These are phyloP conservation scores for Sphagnum fallax DNA, from an alignment of 228 moss, liverwort and hornwort species.

Conservation along the genomic window DNA sequence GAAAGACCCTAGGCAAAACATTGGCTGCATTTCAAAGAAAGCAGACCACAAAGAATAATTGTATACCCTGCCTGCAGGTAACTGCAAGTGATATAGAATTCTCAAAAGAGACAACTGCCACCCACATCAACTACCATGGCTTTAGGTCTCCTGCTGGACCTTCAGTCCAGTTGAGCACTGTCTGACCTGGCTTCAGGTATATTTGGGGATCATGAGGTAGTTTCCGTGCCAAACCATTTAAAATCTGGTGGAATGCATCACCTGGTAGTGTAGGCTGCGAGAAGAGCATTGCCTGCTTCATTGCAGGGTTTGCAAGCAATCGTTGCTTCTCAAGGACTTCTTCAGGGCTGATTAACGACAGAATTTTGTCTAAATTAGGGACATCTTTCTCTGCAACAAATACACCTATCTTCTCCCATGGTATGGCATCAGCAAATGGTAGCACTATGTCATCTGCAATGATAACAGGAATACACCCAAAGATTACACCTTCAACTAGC, in stretches of 20 bases:
- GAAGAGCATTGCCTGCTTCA: constrained; percentile 97
- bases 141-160: constrained; percentile 71
- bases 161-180: constrained; percentile 65
- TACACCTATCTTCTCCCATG: constrained; percentile 92
- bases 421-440: constrained; percentile 91
- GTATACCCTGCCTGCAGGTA: no score
- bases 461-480: constrained; percentile 93
- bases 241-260: constrained; percentile 88
- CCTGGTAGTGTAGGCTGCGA: constrained; percentile 77
- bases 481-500: constrained; percentile 84
- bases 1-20: no score
- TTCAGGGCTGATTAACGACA: constrained; percentile 60
- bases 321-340: constrained; percentile 80
- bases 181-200: constrained; percentile 37
- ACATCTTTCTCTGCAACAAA: constrained; percentile 89
- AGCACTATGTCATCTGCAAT: constrained; percentile 91
- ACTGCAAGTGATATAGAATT: not conserved
- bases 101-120: not conserved
- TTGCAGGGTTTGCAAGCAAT: constrained; percentile 78
- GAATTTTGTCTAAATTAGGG: constrained; percentile 61
- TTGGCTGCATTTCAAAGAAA: no score
- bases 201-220: constrained; percentile 66
- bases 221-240: constrained; percentile 80
- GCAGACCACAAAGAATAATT: no score
- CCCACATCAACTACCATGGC: constrained; percentile 42